Percentiles rank a stretch among this genome's conserved stretches.
Conservation (phyloP, 306 rosid species). For the Vigna hirtella region DNA sequence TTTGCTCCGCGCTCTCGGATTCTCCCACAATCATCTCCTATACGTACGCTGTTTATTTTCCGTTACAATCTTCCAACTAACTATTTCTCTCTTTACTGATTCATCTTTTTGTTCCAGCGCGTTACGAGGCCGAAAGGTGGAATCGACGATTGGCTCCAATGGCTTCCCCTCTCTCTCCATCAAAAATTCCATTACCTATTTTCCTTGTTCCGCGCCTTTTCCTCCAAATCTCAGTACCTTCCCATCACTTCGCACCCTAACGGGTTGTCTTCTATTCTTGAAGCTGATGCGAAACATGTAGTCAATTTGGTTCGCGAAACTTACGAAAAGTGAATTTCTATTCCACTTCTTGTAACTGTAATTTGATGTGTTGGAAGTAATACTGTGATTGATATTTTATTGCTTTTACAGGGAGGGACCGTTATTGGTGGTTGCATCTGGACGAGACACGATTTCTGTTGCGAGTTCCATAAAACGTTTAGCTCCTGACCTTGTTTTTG, state of each 20-base stretch:
- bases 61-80: background rate
- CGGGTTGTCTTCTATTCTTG: conserved; percentile 78
- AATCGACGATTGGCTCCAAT: conserved; percentile 81
- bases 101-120: conserved; percentile 55
- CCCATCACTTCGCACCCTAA: conserved; percentile 49
- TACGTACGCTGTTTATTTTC: conserved; percentile 31
- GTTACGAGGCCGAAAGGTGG: conserved; percentile 90
- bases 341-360: conserved; percentile 35
- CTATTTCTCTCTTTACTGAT: background rate
- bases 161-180: conserved; percentile 92
- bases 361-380: conserved; percentile 20
- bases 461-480: conserved; percentile 83
- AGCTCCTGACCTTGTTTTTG: conserved; percentile 81
- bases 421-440: conserved; percentile 87
- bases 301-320: conserved; percentile 74
- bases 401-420: conserved; percentile 77
- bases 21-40: conserved; percentile 69
- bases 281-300: conserved; percentile 80
- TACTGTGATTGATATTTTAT: conserved; percentile 32
- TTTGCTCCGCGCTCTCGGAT: conserved; percentile 87
- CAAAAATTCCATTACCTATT: conserved; percentile 42
- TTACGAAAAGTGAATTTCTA: conserved; percentile 68
- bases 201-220: conserved; percentile 4
- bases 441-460: conserved; percentile 85
- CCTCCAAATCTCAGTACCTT: conserved; percentile 48